Conservation (phyloP, 2,329 filamentous ascomycete species). For the Aspergillus unguis region DNA sequence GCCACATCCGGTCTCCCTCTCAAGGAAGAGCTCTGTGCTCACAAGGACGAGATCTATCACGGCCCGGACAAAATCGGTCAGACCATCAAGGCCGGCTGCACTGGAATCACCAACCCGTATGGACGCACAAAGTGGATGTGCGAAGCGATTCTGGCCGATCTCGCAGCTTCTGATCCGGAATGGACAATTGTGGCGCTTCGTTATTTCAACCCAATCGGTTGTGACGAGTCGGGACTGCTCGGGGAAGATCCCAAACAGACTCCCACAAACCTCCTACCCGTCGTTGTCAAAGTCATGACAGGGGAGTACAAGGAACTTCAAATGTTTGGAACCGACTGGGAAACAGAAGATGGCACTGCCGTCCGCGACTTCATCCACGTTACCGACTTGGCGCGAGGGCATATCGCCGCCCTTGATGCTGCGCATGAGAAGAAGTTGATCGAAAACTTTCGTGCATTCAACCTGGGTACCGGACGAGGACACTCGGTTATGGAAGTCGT, state of each 20-base stretch:
- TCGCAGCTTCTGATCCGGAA: conserved; percentile 57
- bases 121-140: conserved; percentile 66
- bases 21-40: conserved; percentile 56
- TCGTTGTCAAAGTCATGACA: conserved; percentile 60
- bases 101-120: conserved; percentile 63
- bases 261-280: conserved; percentile 63
- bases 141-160: conserved; percentile 63
- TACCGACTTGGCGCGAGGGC: conserved; percentile 60
- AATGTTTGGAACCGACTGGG: conserved; percentile 64
- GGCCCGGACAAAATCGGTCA: conserved; percentile 45
- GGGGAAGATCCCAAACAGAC: conserved; percentile 62
- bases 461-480: conserved; percentile 39
- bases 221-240: conserved; percentile 61
- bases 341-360: conserved; percentile 63
- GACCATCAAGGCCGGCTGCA: conserved; percentile 47
- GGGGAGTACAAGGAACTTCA: conserved; percentile 54
- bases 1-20: conserved; percentile 51
- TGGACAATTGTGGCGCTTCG: conserved; percentile 63
- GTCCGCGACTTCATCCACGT: conserved; percentile 68
- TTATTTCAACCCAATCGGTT: conserved; percentile 68
- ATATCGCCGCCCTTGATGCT: conserved; percentile 57
- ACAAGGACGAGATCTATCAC: conserved; percentile 46
- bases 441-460: conserved; percentile 44
- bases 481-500: conserved; percentile 40
- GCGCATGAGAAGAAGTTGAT: conserved; percentile 32